phyloP scores from a whole-genome alignment of 768 basidiomycete species.

The Heimioporus sp. region DNA sequence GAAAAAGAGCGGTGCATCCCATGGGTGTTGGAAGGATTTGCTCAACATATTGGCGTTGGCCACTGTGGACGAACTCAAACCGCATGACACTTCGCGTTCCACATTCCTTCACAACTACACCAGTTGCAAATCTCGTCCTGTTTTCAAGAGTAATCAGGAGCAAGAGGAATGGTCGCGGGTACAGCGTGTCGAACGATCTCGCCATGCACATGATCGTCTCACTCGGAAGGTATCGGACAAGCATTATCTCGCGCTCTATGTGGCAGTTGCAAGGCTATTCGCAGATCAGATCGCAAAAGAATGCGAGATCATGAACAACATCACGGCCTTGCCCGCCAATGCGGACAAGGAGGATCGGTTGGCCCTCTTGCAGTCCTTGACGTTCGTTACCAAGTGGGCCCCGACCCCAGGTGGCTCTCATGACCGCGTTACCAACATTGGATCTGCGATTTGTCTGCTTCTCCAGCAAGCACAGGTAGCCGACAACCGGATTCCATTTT shows the following conservation, averaged over 20 bases:
- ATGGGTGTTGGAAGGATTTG: constrained; percentile 78
- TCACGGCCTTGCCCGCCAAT: constrained; percentile 33
- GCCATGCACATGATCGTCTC: constrained; percentile 35
- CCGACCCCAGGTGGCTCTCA: constrained; percentile 58
- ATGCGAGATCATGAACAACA: constrained; percentile 36
- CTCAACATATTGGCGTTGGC: constrained; percentile 66
- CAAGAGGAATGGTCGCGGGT: constrained; percentile 22
- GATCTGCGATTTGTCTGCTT: constrained; percentile 58
- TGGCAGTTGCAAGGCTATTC: constrained; percentile 61
- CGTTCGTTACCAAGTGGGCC: constrained; percentile 69
- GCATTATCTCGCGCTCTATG: constrained; percentile 60
- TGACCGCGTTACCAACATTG: constrained; percentile 62
- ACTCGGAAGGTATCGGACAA: constrained; percentile 42
- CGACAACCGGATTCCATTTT: constrained; percentile 11
- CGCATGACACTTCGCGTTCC: constrained; percentile 3
- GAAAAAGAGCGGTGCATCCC: constrained; percentile 27
- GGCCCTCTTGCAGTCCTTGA: constrained; percentile 31
- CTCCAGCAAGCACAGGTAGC: constrained; percentile 39
- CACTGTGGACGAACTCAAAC: constrained; percentile 46
- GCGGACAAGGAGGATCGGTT: constrained; percentile 19
- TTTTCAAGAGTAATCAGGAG: constrained; percentile 17
- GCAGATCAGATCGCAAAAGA: constrained; percentile 51
- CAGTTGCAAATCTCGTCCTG: constrained; percentile 25
- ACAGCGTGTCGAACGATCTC: constrained; percentile 21
- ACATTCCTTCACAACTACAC: constrained; percentile 27